Percentiles rank a stretch among this genome's conserved stretches.
Evolutionary conservation across 2,329 filamentous ascomycete species (phyloP).

Genomic region (Neodidymelliopsis sp.): DNA sequence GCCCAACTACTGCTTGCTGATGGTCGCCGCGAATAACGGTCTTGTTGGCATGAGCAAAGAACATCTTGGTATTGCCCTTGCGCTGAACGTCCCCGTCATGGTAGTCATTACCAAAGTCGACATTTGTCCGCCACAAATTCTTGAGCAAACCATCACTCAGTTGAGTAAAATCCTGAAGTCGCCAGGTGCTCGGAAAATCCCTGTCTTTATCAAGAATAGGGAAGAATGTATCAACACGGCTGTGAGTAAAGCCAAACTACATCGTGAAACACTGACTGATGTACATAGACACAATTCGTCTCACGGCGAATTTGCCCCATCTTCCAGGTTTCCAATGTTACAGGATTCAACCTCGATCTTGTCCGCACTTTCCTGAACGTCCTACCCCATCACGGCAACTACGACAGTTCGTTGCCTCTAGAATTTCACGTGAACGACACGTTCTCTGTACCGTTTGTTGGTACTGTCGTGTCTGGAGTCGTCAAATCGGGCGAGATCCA

Average conservation of each 20-base stretch:
- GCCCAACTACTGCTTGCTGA: conserved; percentile 95
- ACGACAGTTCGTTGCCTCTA: conserved; percentile 83
- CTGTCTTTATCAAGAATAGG: conserved; percentile 89
- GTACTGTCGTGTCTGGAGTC: conserved; percentile 94
- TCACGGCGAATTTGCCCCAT: conserved; percentile 94
- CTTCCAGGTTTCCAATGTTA: conserved; percentile 98
- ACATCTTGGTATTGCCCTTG: conserved; percentile 91
- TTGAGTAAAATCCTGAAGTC: conserved; percentile 93
- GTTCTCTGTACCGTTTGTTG: conserved; percentile 96
- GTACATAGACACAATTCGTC: conserved; percentile 78
- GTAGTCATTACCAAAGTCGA: conserved; percentile 98
- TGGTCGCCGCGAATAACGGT: conserved; percentile 98
- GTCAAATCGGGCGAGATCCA: conserved; percentile 85
- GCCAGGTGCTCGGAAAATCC: conserved; percentile 91
- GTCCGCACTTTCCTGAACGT: conserved; percentile 95
- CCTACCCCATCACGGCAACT: conserved; percentile 90
- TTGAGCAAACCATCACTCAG: conserved; percentile 91
- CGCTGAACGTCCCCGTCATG: conserved; percentile 96
- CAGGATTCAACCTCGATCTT: conserved; percentile 86
- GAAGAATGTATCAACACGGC: conserved; percentile 95
- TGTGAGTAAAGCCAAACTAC: conserved; percentile 24
- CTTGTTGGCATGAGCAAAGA: conserved; percentile 98
- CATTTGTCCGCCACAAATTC: conserved; percentile 93
- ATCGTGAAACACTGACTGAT: neutral
- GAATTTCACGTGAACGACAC: conserved; percentile 98